Evolutionary conservation across 1,139 yeast genomes (phyloP).

Genomic region (Geotrichum histeridarum): DNA sequence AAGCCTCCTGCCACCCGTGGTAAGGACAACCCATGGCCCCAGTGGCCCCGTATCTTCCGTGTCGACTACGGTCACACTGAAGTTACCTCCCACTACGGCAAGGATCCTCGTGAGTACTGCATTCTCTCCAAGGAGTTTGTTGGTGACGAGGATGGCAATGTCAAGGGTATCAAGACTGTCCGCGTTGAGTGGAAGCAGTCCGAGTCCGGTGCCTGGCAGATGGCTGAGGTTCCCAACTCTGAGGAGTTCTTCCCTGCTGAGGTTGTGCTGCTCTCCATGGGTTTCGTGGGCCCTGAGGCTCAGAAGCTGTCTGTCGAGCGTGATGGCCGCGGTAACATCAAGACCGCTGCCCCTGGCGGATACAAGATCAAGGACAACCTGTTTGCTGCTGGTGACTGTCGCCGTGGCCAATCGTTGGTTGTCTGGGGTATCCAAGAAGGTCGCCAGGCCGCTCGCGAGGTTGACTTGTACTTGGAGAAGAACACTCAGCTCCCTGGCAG

Average conservation of each 20-base stretch:
- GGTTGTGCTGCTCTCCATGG: constrained; percentile 90
- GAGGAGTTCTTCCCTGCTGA: constrained; percentile 95
- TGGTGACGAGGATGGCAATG: constrained; percentile 91
- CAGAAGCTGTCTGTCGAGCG: constrained; percentile 67
- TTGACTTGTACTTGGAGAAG: constrained; percentile 75
- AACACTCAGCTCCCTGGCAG: constrained; percentile 83
- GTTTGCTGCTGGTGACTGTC: constrained; percentile 97
- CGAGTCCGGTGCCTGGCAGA: constrained; percentile 96
- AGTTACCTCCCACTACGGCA: constrained; percentile 89
- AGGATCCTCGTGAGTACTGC: constrained; percentile 96
- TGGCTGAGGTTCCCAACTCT: constrained; percentile 94
- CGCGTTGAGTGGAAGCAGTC: constrained; percentile 98
- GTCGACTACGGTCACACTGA: constrained; percentile 98
- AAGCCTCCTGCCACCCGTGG: constrained; percentile 83
- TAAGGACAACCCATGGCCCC: constrained; percentile 99
- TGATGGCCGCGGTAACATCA: constrained; percentile 81
- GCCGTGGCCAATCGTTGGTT: constrained; percentile 96
- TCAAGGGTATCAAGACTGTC: constrained; percentile 85
- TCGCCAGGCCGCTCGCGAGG: constrained; percentile 94
- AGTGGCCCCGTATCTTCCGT: constrained; percentile 97
- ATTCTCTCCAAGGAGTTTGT: constrained; percentile 92
- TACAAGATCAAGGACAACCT: constrained; percentile 68
- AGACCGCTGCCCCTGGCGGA: constrained; percentile 44
- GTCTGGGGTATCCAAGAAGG: constrained; percentile 99
- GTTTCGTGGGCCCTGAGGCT: constrained; percentile 93